Evolutionary conservation across 345 rosid genomes (phyloP), one percentile per base, ranked within the genome.

Genomic region (Microthlaspi erraticum): DNA sequence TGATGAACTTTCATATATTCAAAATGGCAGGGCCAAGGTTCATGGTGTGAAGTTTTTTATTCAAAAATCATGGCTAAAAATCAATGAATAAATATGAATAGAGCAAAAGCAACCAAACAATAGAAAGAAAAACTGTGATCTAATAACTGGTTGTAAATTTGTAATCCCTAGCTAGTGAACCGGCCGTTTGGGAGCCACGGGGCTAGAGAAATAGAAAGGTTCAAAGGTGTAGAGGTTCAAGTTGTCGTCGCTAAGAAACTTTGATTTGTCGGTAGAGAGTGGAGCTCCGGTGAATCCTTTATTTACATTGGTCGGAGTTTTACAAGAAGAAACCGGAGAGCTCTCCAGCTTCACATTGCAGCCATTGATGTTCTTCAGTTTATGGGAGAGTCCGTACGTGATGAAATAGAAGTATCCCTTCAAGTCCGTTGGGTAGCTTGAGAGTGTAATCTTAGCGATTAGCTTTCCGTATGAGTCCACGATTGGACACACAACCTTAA

Each of bases 301-400:
- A 64, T 82, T 81, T 48, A 84, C 77, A 60, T 81, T 73, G 16
- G 82, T 78, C 3, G 82, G 88, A 58, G 76, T 52, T 26, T 80
- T 74, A 60, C 95, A 85, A 48, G 48, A 38, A 44, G 63, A 54
- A 42, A 39, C 18, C 10, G 95, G 83, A 64, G 90, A 83, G 46
- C 60, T 26, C 31, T 85, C 86, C 3, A 85, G 77, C 66, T 78
- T 82, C 3, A 84, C 86, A 66, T 69, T 85, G 85, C 92, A 88
- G 18, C 79, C 83, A 8, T 34, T 81, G 60, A 82, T 43, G 81
- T 75, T 82, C n/a, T 71, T 56, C 5, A 67, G 48, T 8, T 44
- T 63, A 4, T 55, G 64, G 20, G 71, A 75, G 10, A 61, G 77
- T 32, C 80, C 77, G 12, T 68, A 33, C 41, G 79, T 52, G 29